These are phyloP conservation scores for Daldinia sp. DNA, from an alignment of 2,329 filamentous ascomycete genomes.

Conservation along the genomic window DNA sequence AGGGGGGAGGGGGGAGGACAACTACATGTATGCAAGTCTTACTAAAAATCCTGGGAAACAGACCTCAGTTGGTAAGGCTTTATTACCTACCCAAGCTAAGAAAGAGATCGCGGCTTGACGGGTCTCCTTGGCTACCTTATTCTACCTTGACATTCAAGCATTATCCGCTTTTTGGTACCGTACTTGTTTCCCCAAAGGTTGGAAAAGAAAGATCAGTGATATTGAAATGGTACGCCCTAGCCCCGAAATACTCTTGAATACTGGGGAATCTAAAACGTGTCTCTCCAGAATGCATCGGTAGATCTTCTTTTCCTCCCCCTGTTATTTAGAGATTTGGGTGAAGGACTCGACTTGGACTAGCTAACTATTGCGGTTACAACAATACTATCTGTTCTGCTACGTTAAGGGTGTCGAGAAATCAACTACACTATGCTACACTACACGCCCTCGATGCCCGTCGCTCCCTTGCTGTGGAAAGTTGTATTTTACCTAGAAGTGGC, in stretches of 20 bases:
- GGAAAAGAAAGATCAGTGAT: background rate
- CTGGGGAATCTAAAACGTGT: constrained; percentile 10
- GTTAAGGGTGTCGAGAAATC: background rate
- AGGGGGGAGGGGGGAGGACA: background rate
- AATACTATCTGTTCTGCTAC: background rate
- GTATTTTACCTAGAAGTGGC: background rate
- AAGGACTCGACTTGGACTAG: background rate
- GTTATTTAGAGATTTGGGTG: background rate
- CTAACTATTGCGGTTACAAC: background rate
- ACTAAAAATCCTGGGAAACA: constrained; percentile 7
- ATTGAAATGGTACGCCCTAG: background rate
- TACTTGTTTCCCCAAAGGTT: background rate
- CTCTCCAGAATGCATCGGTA: background rate
- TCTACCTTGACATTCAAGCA: background rate
- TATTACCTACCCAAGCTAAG: constrained; percentile 4
- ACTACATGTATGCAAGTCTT: background rate
- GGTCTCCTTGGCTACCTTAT: background rate
- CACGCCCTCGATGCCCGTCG: background rate
- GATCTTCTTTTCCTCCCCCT: background rate
- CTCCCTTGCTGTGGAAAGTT: background rate
- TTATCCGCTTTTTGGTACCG: constrained; percentile 8
- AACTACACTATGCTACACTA: background rate
- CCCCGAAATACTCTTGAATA: background rate
- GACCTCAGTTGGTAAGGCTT: background rate
- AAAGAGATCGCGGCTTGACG: background rate